Base-by-base conservation (phyloP, 2,329 filamentous ascomycete genomes). In the Colletotrichum higginsianum region DNA sequence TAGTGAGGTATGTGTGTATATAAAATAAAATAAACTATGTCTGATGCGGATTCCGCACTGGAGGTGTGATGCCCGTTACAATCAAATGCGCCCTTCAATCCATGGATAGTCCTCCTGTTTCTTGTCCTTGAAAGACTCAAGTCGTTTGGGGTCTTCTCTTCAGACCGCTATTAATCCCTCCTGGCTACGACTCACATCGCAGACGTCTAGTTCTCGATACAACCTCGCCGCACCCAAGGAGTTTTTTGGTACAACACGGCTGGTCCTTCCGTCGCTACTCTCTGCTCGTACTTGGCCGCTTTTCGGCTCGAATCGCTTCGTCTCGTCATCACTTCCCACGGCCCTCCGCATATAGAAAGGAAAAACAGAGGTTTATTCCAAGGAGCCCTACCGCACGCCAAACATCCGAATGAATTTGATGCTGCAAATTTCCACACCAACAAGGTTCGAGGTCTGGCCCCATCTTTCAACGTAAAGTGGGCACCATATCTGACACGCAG, bases 351-450 rank as follows among this genome's bases (percentile, higher is more conserved):
- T 58, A 71, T 61, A 66, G 44, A 61, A 55, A 66, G 62, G 58
- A 55, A 52, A 72, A 66, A 71, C 38, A 61, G 56, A 72, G 61
- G 61, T 72, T 72, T 72, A 72, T 72, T 72, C 70, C 70, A 71
- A 72, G 26, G 65, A 66, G 40, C 67, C 67, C 47, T 53, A 71
- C 70, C 70, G 46, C 70, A 66, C 70, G 70, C 70, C 70, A 26
- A 72, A 72, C 67, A 60, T 70, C 61, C 70, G 61, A 72, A 72
- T 63, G 69, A 72, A 72, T 60, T 60, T 69, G 69, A 72, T 72
- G 65, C 65, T 69, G 69, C 66, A 60, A 49, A 64, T 69, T 42
- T 56, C 58, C 65, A 60, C 55, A 56, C 53, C 58, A 60, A 63
- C 69, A 44, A 69, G 65, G 46, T 72, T 46, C 40, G 53, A 63